Evolutionary conservation across 2,329 filamentous ascomycete species (phyloP).

Genomic region (Chaetomium sp.): DNA sequence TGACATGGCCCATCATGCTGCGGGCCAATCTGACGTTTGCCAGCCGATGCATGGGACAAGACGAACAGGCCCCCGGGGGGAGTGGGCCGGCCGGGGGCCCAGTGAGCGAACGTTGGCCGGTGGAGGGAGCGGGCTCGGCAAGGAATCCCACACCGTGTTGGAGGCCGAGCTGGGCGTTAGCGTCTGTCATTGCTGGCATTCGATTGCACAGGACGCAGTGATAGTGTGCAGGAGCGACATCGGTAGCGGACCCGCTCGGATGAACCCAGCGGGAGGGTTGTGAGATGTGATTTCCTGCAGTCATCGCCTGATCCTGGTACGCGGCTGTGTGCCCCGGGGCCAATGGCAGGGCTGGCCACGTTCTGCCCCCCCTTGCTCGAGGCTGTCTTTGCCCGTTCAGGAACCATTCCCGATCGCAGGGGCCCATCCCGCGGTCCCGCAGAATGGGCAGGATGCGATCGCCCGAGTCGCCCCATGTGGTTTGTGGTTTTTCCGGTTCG

Average conservation of each 20-base stretch:
- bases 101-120: neutral
- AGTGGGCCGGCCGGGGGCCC: neutral
- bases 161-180: neutral
- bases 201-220: slow-evolving; percentile 12
- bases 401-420: slow-evolving; percentile 33
- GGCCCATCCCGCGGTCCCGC: slow-evolving; percentile 21
- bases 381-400: slow-evolving; percentile 27
- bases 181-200: neutral
- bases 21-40: slow-evolving; percentile 22
- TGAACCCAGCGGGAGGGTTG: slow-evolving; percentile 35
- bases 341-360: slow-evolving; percentile 28
- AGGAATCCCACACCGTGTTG: slow-evolving; percentile 7
- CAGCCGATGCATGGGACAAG: slow-evolving; percentile 4
- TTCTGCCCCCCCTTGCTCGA: neutral
- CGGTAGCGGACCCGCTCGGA: slow-evolving; percentile 26
- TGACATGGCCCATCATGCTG: slow-evolving; percentile 23
- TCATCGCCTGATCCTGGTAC: slow-evolving; percentile 34
- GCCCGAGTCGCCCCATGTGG: slow-evolving; percentile 20
- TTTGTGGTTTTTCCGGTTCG: slow-evolving; percentile 11
- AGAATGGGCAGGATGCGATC: slow-evolving; percentile 20
- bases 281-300: slow-evolving; percentile 34
- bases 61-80: slow-evolving; percentile 1
- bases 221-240: slow-evolving; percentile 26
- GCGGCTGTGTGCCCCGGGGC: slow-evolving; percentile 30
- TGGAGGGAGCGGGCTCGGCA: neutral